Evolutionary conservation across 1,139 yeast species (phyloP).

Genomic region (Casaregolazyma suthepensis): DNA sequence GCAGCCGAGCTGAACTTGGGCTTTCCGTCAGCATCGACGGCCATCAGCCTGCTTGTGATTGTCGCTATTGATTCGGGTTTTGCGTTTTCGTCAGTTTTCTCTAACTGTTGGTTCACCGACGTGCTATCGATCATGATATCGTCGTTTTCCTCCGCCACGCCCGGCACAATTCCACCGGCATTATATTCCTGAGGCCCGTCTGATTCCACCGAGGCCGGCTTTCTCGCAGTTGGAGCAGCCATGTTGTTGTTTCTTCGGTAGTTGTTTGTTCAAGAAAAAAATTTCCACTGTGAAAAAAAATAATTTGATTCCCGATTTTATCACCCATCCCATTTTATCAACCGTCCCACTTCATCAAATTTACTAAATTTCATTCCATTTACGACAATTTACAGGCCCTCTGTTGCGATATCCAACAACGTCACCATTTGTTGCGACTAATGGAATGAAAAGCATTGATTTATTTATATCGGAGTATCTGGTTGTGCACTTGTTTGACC

Average conservation of each 20-base stretch:
- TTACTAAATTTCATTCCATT: no score
- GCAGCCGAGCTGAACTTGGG: conserved; percentile 81
- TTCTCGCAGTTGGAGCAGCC: conserved; percentile 69
- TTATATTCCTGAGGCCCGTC: conserved; percentile 18
- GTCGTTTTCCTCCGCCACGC: conserved; percentile 38
- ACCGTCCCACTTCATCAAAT: not conserved
- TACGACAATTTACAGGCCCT: no score
- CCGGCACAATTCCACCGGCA: not conserved
- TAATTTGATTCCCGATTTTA: not conserved
- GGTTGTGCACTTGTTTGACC: not conserved
- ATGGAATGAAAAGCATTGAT: not conserved
- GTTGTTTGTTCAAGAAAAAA: conserved; percentile 1
- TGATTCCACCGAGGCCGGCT: conserved; percentile 12
- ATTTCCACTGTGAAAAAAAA: not conserved
- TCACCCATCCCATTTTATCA: no score
- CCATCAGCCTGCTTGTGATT: conserved; percentile 30
- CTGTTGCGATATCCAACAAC: not conserved
- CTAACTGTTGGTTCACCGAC: conserved; percentile 30
- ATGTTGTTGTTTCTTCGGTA: conserved; percentile 28
- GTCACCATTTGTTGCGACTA: not conserved
- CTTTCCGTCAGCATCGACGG: conserved; percentile 80
- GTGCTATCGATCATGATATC: conserved; percentile 60
- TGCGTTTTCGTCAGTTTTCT: conserved; percentile 18
- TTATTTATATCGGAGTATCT: not conserved
- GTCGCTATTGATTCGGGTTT: not conserved